A percentile compares a stretch with the other conserved stretches of the same genome.
Conservation (phyloP, 2,329 filamentous ascomycete species). For the Fusarium nematophilum region DNA sequence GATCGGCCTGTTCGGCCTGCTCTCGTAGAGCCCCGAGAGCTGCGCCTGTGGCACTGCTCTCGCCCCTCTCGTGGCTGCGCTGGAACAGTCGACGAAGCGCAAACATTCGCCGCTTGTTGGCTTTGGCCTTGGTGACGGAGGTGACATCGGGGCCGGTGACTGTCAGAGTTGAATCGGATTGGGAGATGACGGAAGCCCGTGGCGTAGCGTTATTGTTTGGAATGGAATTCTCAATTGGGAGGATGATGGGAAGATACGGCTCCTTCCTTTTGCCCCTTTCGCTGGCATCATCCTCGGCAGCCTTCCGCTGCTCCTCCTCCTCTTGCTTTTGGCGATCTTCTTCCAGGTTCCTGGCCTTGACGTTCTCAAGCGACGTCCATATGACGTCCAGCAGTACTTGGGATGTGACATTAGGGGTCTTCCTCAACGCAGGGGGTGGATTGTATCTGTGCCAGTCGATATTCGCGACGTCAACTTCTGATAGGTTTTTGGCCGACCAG, state of each 20-base stretch:
- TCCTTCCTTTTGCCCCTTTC: slow-evolving; percentile 51
- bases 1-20: slow-evolving; percentile 25
- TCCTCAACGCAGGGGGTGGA: slow-evolving; percentile 56
- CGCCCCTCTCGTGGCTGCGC: slow-evolving; percentile 50
- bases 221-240: slow-evolving; percentile 31
- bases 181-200: slow-evolving; percentile 5
- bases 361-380: slow-evolving; percentile 57
- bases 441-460: slow-evolving; percentile 61
- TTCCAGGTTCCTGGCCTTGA: slow-evolving; percentile 52
- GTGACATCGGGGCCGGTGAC: slow-evolving; percentile 11
- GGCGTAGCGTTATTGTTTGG: neutral
- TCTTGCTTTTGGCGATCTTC: slow-evolving; percentile 46
- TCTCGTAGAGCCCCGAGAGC: slow-evolving; percentile 44
- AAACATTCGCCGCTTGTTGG: slow-evolving; percentile 46
- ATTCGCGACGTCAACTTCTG: slow-evolving; percentile 40
- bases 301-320: slow-evolving; percentile 39
- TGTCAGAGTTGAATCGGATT: slow-evolving; percentile 19
- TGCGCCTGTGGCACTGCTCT: slow-evolving; percentile 52
- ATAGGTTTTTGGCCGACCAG: slow-evolving; percentile 38
- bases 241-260: slow-evolving; percentile 51
- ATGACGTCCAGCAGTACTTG: slow-evolving; percentile 57
- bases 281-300: slow-evolving; percentile 25
- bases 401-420: slow-evolving; percentile 52
- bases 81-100: slow-evolving; percentile 53
- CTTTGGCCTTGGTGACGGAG: slow-evolving; percentile 29